Conservation (phyloP, 2,329 filamentous ascomycete species). For the Aspergillus brasiliensis region DNA sequence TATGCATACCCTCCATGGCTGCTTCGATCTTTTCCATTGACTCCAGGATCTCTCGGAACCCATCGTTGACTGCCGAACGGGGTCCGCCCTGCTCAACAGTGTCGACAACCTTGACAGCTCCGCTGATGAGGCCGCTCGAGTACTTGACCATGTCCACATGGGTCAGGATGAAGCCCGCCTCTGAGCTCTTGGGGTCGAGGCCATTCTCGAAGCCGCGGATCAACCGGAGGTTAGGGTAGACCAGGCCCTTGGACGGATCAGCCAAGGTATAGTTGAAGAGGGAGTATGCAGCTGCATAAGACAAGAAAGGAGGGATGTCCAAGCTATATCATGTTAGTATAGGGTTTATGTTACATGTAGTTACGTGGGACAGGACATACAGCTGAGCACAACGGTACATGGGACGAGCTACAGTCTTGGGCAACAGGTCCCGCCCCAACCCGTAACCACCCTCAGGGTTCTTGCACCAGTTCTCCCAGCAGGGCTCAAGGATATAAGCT, state of each 20-base stretch:
- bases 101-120: constrained; percentile 68
- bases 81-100: constrained; percentile 52
- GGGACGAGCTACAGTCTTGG: constrained; percentile 73
- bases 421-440: constrained; percentile 71
- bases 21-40: constrained; percentile 71
- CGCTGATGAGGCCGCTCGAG: constrained; percentile 74
- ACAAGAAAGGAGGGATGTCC: constrained; percentile 91
- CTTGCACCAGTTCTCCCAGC: constrained; percentile 70
- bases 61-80: constrained; percentile 64
- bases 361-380: constrained; percentile 58
- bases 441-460: constrained; percentile 70
- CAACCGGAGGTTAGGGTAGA: constrained; percentile 70
- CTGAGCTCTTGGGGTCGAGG: constrained; percentile 81
- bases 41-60: constrained; percentile 62
- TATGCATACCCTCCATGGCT: constrained; percentile 71
- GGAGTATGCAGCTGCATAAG: constrained; percentile 68
- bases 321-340: constrained; percentile 43
- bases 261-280: constrained; percentile 66
- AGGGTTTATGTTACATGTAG: not conserved
- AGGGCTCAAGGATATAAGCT: constrained; percentile 88
- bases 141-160: constrained; percentile 95
- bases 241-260: constrained; percentile 56
- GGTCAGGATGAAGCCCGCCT: constrained; percentile 93
- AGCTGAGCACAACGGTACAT: constrained; percentile 82
- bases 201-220: constrained; percentile 91